Percentiles rank a stretch among this genome's conserved stretches.
Conservation (phyloP, 2,329 filamentous ascomycete species). For the Beauveria sp. region DNA sequence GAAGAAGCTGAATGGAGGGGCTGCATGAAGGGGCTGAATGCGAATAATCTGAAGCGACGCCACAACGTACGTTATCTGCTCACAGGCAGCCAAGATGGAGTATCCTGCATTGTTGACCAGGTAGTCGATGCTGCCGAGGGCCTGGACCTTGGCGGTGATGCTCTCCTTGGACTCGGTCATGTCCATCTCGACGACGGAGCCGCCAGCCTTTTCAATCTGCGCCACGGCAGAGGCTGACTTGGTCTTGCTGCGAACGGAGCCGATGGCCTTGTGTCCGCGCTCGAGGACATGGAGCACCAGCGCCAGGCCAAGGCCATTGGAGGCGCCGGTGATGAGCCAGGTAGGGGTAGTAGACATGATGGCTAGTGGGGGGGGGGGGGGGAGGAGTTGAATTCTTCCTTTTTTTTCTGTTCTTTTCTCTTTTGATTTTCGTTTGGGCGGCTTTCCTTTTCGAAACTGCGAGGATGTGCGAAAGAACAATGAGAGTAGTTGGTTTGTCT, state of each 20-base stretch:
- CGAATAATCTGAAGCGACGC: too few species aligned
- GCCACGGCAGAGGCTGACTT: constrained; percentile 14
- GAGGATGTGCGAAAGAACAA: background rate
- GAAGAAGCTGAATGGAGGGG: background rate
- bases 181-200: constrained; percentile 22
- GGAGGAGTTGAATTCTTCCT: background rate
- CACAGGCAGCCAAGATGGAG: constrained; percentile 29
- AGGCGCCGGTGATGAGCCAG: constrained; percentile 43
- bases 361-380: too few species aligned
- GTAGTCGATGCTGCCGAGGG: constrained; percentile 34
- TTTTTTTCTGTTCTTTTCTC: background rate
- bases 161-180: background rate
- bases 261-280: constrained; percentile 39
- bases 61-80: constrained; percentile 24
- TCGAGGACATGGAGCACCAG: constrained; percentile 34
- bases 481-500: background rate
- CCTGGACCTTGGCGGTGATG: constrained; percentile 17
- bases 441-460: background rate
- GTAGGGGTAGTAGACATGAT: background rate
- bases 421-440: background rate
- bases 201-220: constrained; percentile 17
- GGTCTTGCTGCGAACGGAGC: constrained; percentile 31
- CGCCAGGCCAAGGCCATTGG: constrained; percentile 37
- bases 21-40: background rate
- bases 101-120: constrained; percentile 46